Evolutionary conservation across 441 rosid species (phyloP).

Genomic region (Erodium texanum): DNA sequence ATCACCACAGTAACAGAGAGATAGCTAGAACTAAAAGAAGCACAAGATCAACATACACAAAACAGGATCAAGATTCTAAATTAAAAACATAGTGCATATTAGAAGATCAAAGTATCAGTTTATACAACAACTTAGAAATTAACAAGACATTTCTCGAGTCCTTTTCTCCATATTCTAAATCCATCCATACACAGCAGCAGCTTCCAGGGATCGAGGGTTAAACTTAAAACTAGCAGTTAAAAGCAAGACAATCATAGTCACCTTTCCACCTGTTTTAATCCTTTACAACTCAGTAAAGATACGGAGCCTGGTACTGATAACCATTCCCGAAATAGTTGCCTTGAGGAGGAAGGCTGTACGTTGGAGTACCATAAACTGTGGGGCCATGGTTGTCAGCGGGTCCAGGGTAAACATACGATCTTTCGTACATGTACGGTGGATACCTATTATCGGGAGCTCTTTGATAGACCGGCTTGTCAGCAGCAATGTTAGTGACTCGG

Average conservation of each 20-base stretch:
- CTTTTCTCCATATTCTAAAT: slow-evolving; percentile 12
- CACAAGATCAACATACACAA: not conserved
- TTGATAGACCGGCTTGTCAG: slow-evolving; percentile 50
- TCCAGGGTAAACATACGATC: slow-evolving; percentile 55
- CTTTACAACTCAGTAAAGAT: slow-evolving; percentile 62
- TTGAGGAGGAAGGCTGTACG: slow-evolving; percentile 59
- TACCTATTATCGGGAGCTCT: slow-evolving; percentile 66
- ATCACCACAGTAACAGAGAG: not conserved
- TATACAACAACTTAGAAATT: slow-evolving; percentile 5
- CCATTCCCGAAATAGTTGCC: slow-evolving; percentile 78
- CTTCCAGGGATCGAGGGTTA: slow-evolving; percentile 26
- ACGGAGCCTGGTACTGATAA: slow-evolving; percentile 73
- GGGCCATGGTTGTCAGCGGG: slow-evolving; percentile 58
- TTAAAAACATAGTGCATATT: not conserved
- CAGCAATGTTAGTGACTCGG: slow-evolving; percentile 36
- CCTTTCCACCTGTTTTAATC: slow-evolving; percentile 21
- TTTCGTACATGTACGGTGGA: slow-evolving; percentile 69
- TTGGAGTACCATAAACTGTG: slow-evolving; percentile 40
- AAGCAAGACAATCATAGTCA: slow-evolving; percentile 26
- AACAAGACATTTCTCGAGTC: not conserved
- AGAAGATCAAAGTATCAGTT: slow-evolving; percentile 6
- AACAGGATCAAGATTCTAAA: not conserved
- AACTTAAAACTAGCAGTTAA: slow-evolving; percentile 76
- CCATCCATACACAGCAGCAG: slow-evolving; percentile 8
- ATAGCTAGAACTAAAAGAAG: not conserved